Percentiles rank a stretch among this genome's conserved stretches.
phyloP scores from a whole-genome alignment of 2,329 filamentous ascomycete species.

The Zymoseptoria crescenta region DNA sequence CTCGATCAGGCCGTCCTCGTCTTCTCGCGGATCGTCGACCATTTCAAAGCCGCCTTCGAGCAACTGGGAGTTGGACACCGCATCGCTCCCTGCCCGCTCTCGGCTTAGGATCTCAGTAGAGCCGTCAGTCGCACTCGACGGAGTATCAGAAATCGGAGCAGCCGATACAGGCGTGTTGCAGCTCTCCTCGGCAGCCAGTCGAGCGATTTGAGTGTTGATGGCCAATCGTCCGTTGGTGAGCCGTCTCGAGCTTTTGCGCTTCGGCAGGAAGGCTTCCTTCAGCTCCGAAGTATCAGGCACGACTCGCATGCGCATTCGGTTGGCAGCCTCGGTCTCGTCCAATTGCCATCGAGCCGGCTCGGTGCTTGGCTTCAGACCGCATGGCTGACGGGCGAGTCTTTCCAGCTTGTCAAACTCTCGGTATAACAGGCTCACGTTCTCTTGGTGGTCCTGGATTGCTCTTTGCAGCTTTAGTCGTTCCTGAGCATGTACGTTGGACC shows the following conservation, averaged over 20 bases:
- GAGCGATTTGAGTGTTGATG: constrained; percentile 25
- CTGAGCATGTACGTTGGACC: constrained; percentile 87
- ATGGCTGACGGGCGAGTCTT: constrained; percentile 67
- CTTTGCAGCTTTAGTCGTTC: constrained; percentile 90
- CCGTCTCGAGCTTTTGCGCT: constrained; percentile 57
- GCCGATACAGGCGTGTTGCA: constrained; percentile 13
- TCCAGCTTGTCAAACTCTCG: constrained; percentile 72
- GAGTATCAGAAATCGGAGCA: constrained; percentile 6
- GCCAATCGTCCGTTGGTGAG: constrained; percentile 31
- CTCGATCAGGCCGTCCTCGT: constrained; percentile 71
- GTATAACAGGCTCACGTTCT: constrained; percentile 71
- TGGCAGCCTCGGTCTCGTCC: constrained; percentile 89
- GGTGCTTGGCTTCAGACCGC: constrained; percentile 64
- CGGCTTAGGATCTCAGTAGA: constrained; percentile 20
- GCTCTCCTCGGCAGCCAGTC: constrained; percentile 23
- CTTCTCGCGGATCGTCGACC: constrained; percentile 83
- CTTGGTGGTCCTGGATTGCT: constrained; percentile 83
- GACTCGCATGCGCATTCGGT: constrained; percentile 85
- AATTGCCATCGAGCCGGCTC: constrained; percentile 71
- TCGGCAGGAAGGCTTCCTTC: constrained; percentile 74
- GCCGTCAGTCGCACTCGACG: constrained; percentile 13
- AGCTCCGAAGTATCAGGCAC: constrained; percentile 66
- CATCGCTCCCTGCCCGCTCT: constrained; percentile 34
- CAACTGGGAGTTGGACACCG: constrained; percentile 34
- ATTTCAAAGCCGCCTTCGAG: constrained; percentile 92